Conservation (phyloP, 2,329 filamentous ascomycete genomes). For the Colletotrichum sp. region DNA sequence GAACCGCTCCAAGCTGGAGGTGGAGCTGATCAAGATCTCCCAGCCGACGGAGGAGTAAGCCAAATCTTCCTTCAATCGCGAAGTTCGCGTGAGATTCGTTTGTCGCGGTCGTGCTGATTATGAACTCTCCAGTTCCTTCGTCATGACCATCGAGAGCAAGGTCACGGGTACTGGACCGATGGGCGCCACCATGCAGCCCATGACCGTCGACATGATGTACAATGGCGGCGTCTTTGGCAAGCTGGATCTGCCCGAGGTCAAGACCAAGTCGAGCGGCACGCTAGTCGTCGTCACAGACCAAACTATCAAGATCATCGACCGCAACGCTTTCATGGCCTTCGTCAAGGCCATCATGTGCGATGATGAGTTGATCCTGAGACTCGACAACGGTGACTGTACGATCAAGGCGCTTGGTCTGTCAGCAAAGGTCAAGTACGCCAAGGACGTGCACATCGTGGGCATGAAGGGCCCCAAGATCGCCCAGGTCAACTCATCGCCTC, state of each 20-base stretch:
- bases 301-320: slow-evolving; percentile 31
- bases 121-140: slow-evolving; percentile 29
- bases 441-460: slow-evolving; percentile 31
- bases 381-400: slow-evolving; percentile 33
- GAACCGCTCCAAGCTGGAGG: slow-evolving; percentile 29
- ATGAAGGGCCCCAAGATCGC: slow-evolving; percentile 29
- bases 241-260: slow-evolving; percentile 32
- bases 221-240: slow-evolving; percentile 32
- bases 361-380: slow-evolving; percentile 29
- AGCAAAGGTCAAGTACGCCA: slow-evolving; percentile 27
- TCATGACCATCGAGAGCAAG: slow-evolving; percentile 31
- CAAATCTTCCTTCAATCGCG: background rate
- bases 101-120: background rate
- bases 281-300: slow-evolving; percentile 30
- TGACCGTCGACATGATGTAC: slow-evolving; percentile 33
- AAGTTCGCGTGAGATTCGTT: background rate
- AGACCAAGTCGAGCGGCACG: slow-evolving; percentile 31
- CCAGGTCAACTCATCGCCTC: slow-evolving; percentile 25
- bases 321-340: slow-evolving; percentile 31
- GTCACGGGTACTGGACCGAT: slow-evolving; percentile 34
- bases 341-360: slow-evolving; percentile 33
- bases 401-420: slow-evolving; percentile 28
- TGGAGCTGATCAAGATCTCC: slow-evolving; percentile 33
- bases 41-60: slow-evolving; percentile 34
- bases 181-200: slow-evolving; percentile 32